Evolutionary conservation across 495 filamentous ascomycete genomes (phyloP).

Genomic region (Penicillium tannophilum): DNA sequence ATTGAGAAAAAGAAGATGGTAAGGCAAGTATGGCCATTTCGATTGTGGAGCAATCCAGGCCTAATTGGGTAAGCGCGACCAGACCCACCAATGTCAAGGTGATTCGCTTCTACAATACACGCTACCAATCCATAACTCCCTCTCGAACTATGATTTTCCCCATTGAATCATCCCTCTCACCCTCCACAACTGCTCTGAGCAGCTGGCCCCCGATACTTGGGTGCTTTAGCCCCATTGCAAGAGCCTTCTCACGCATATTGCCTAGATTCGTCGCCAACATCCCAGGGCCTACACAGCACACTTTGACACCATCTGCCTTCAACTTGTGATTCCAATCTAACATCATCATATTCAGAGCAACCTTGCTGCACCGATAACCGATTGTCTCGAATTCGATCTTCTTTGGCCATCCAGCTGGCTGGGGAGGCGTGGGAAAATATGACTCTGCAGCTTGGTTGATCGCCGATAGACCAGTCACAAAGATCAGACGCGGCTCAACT

Average conservation of each 20-base stretch:
- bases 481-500: conserved; percentile 48
- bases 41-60: too few species aligned
- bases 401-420: conserved; percentile 51
- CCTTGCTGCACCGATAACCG: conserved; percentile 36
- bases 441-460: conserved; percentile 22
- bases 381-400: conserved; percentile 33
- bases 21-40: too few species aligned
- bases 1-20: too few species aligned
- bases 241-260: conserved; percentile 24
- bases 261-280: conserved; percentile 37
- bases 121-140: conserved; percentile 11
- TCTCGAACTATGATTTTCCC: conserved; percentile 33
- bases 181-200: conserved; percentile 37
- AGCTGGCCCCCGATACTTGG: conserved; percentile 38
- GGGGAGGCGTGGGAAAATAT: conserved; percentile 20
- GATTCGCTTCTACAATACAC: too few species aligned
- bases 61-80: too few species aligned
- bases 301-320: conserved; percentile 42
- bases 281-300: conserved; percentile 36
- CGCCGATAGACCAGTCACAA: conserved; percentile 40
- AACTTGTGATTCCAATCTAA: conserved; percentile 35
- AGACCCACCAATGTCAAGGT: too few species aligned
- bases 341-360: conserved; percentile 40
- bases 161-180: conserved; percentile 37
- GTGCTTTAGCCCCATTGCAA: conserved; percentile 35